Base-by-base conservation (phyloP, 78 protist species). In the Guillardia theta region DNA sequence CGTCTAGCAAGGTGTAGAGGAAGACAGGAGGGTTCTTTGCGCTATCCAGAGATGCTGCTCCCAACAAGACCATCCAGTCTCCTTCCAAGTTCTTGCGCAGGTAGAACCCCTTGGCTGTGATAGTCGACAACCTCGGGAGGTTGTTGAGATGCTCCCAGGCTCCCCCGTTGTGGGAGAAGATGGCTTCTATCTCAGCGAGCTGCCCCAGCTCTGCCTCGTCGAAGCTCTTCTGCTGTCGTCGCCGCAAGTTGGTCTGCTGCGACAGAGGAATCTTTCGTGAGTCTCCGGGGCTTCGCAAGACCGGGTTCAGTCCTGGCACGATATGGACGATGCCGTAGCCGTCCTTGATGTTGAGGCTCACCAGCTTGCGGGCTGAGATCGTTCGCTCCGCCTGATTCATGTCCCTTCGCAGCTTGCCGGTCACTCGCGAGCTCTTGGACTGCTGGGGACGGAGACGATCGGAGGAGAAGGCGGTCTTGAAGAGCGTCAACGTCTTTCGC, bases 131-230 rank as follows among this genome's bases (percentile, higher is more conserved):
- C 18, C 21, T 3, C 44, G 90, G 90, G 24, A 78, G 90, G 5
- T 78, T 37, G 90, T 43, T 78, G 53, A 78, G 48, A 43, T 43
- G 45, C 10, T 78, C 90, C 90, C 90, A 78, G 90, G 90, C 44
- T 10, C 18, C 18, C 6, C 90, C 90, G 48, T 78, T 78, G 90
- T 78, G n/a, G 1, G 90, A 78, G 12, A 78, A 78, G 44, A 78
- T 78, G 24, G 50, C 48, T 36, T 18, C 18, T 24, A 78, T 78
- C 90, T 78, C 44, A 24, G 80, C 21, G 21, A 30, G 80, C 12
- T n/a, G n/a, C n/a, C n/a, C n/a, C n/a, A n/a, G n/a, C n/a, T n/a
- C n/a, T n/a, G n/a, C n/a, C n/a, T n/a, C n/a, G n/a, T n/a, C n/a
- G n/a, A n/a, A n/a, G n/a, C n/a, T n/a, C n/a, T n/a, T n/a, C n/a